A percentile compares a stretch with the other conserved stretches of the same genome.
Evolutionary conservation across 1,139 yeast genomes (phyloP).

Genomic region (Candida pseudocylindracea): DNA sequence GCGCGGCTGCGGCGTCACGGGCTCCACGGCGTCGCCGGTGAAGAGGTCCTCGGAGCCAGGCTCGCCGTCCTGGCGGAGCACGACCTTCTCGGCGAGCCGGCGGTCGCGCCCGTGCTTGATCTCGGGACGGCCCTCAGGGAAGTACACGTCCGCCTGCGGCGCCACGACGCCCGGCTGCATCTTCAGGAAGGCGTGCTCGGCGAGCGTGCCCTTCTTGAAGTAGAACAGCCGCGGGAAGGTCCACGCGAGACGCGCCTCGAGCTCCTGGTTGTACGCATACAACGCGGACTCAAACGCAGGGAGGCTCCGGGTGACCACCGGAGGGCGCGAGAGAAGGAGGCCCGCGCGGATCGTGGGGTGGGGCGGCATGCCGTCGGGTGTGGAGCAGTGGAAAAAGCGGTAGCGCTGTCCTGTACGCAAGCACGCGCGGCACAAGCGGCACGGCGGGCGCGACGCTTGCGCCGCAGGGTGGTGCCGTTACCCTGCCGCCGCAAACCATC

Average conservation of each 20-base stretch:
- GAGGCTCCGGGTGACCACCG: conserved; percentile 62
- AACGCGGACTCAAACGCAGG: conserved; percentile 54
- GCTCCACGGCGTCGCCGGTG: conserved; percentile 13
- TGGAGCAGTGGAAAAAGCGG: not conserved
- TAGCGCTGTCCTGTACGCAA: not conserved
- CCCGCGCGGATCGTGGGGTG: conserved; percentile 10
- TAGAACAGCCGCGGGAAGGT: conserved; percentile 90
- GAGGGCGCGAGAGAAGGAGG: conserved; percentile 55
- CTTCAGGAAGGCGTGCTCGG: conserved; percentile 73
- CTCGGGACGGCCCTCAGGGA: conserved; percentile 70
- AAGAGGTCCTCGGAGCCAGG: conserved; percentile 33
- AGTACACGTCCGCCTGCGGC: conserved; percentile 39
- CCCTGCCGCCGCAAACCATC: too few species aligned
- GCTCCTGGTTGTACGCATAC: conserved; percentile 64
- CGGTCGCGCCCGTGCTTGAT: conserved; percentile 78
- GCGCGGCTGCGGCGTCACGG: conserved; percentile 49
- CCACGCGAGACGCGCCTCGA: conserved; percentile 89
- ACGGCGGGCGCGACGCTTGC: too few species aligned
- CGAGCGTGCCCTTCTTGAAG: conserved; percentile 73
- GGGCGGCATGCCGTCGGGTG: not conserved
- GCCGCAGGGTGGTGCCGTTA: too few species aligned
- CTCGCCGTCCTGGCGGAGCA: conserved; percentile 8
- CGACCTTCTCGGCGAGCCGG: conserved; percentile 53
- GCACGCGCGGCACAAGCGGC: too few species aligned
- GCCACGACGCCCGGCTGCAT: conserved; percentile 50